These are phyloP conservation scores for Suhomyces tanzawaensis DNA, from an alignment of 805 yeast genomes.

Conservation along the genomic window DNA sequence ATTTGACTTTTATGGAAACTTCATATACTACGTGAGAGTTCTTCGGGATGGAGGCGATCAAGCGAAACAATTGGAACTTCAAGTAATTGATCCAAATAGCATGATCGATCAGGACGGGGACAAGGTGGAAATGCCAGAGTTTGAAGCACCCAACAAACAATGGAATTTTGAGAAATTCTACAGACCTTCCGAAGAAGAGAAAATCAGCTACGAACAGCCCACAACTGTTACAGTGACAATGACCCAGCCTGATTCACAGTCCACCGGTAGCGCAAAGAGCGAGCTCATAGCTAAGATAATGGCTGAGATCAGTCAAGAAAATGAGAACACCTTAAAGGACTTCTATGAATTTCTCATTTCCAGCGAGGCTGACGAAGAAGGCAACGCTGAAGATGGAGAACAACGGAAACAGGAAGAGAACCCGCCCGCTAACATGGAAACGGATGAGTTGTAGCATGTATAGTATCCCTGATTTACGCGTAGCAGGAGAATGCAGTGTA, in stretches of 20 bases:
- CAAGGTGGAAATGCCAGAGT: slow-evolving; percentile 14
- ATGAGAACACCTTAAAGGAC: slow-evolving; percentile 1
- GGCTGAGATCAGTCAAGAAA: not conserved
- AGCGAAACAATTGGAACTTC: slow-evolving; percentile 16
- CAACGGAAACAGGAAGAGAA: too few species aligned
- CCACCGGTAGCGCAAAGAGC: not conserved
- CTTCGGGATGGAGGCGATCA: slow-evolving; percentile 20
- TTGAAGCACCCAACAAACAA: slow-evolving; percentile 21
- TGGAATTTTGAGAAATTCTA: slow-evolving; percentile 27
- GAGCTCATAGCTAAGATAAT: slow-evolving; percentile 1
- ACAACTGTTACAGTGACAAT: slow-evolving; percentile 2
- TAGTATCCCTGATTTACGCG: too few species aligned
- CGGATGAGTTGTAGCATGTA: too few species aligned
- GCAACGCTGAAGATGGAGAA: not conserved
- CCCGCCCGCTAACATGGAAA: too few species aligned
- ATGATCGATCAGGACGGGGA: slow-evolving; percentile 33
- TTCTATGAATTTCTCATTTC: slow-evolving; percentile 1
- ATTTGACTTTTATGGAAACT: slow-evolving; percentile 32
- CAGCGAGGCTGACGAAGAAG: not conserved
- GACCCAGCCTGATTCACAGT: not conserved
- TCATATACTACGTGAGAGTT: slow-evolving; percentile 25
- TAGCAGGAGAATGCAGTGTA: too few species aligned
- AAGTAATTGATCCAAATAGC: slow-evolving; percentile 29
- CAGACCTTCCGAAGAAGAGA: not conserved
- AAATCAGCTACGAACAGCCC: not conserved